Evolutionary conservation across 1,139 yeast genomes (phyloP).

Genomic region (Wickerhamiella pararugosa): DNA sequence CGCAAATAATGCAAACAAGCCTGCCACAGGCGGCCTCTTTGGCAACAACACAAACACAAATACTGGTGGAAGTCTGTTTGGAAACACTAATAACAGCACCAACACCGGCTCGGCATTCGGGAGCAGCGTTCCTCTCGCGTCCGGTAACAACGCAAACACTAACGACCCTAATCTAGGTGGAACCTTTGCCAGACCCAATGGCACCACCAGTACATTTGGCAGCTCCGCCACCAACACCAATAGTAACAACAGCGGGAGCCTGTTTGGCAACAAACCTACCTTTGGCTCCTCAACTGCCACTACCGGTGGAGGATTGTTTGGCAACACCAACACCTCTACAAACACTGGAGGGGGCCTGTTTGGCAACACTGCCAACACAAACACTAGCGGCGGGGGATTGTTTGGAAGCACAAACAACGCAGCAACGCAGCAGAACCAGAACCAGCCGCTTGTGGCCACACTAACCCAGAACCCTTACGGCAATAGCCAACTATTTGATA

Average conservation of each 20-base stretch:
- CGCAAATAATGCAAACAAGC: background rate
- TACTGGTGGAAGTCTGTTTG: constrained; percentile 19
- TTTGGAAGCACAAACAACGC: constrained; percentile 20
- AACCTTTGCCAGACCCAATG: constrained; percentile 12
- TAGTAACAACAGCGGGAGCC: constrained; percentile 19
- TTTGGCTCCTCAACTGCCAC: constrained; percentile 8
- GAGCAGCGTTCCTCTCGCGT: too few species aligned
- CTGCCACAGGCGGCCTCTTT: constrained; percentile 8
- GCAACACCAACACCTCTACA: constrained; percentile 15
- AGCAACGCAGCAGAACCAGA: constrained; percentile 4
- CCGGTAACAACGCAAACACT: background rate
- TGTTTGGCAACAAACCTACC: constrained; percentile 20
- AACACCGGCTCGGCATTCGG: background rate
- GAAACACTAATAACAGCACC: constrained; percentile 11
- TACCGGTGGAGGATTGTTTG: constrained; percentile 17
- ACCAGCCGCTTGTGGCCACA: constrained; percentile 25
- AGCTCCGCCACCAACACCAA: constrained; percentile 8
- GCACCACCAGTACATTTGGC: constrained; percentile 12
- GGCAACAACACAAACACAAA: constrained; percentile 11
- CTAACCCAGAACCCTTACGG: constrained; percentile 61
- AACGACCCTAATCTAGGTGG: constrained; percentile 14
- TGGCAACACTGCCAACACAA: constrained; percentile 17
- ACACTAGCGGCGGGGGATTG: constrained; percentile 20
- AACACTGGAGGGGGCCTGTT: constrained; percentile 21
- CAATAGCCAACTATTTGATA: constrained; percentile 41